Base-by-base conservation (phyloP, 352 stramenopile species). In the Phytophthora hybrid region DNA sequence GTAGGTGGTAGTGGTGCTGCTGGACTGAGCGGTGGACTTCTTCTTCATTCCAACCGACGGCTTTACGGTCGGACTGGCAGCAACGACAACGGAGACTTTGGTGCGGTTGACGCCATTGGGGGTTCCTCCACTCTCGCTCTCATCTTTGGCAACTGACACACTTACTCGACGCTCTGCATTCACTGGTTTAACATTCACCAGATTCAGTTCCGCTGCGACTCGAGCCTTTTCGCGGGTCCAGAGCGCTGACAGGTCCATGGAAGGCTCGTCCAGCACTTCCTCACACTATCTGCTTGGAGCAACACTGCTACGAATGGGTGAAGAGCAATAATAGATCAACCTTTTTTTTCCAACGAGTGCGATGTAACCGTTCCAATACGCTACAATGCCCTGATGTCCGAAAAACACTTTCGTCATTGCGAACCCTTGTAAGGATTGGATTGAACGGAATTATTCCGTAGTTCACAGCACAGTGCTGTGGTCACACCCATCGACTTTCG, bases 191-290 rank as follows among this genome's bases (percentile, higher is more conserved):
- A 34, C n/a, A 8, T 7, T 32, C 11, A 31, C 9, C 16, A 52
- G 47, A 29, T 73, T 46, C 10, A 76, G 26, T 18, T 73, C 41
- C 14, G 69, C 63, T 10, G 69, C 31, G 3, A 89, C 32, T 3
- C 85, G 85, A 55, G 78, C 49, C 61, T 82, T 85, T 67, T 92
- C 85, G 23, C 78, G 81, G 8, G 63, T 67, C 85, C 85, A 92
- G 18, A 92, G 78, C 59, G 80, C 69, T n/a, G 73, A 31, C 31
- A 92, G 71, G 72, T 92, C 81, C 84, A 92, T 92, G 58, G 57
- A 34, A 62, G 18, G 31, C 53, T n/a, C 53, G 49, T 4, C 3
- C 44, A 10, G 18, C 44, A 9, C 44, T 51, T 46, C 29, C 29
- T 8, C 29, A 31, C 29, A 31, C 29, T 31, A 0, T 31, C 4